phyloP scores from a whole-genome alignment of 176 grass and related monocot species.

The Miscanthus lutarioriparius region DNA sequence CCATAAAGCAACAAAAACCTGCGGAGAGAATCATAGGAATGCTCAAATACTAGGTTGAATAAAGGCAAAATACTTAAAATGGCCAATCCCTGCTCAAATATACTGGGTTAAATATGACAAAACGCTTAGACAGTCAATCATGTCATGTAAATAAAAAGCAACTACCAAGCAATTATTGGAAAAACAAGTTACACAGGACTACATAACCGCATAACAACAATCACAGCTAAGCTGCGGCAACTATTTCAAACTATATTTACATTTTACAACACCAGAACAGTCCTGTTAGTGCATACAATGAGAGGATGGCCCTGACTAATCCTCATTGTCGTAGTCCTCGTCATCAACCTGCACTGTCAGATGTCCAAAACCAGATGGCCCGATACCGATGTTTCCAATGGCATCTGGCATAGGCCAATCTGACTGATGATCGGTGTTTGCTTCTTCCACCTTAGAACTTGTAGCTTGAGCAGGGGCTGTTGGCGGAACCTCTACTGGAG shows the following conservation, averaged over 20 bases:
- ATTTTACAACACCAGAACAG: constrained; percentile 59
- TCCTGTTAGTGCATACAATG: constrained; percentile 43
- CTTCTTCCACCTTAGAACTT: constrained; percentile 42
- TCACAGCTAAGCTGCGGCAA: constrained; percentile 37
- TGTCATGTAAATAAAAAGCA: constrained; percentile 31
- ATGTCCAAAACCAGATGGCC: constrained; percentile 75
- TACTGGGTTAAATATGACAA: constrained; percentile 35
- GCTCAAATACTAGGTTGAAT: not conserved
- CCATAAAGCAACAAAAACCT: not conserved
- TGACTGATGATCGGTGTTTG: constrained; percentile 34
- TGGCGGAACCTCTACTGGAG: constrained; percentile 17
- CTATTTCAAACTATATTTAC: constrained; percentile 61
- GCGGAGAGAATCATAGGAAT: not conserved
- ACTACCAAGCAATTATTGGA: constrained; percentile 44
- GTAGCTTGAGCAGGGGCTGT: constrained; percentile 3
- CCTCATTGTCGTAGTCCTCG: constrained; percentile 97
- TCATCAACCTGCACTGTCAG: constrained; percentile 89
- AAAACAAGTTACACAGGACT: constrained; percentile 38
- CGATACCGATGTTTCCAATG: constrained; percentile 53
- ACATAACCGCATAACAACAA: constrained; percentile 27
- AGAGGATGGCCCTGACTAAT: constrained; percentile 57
- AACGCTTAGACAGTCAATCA: constrained; percentile 26
- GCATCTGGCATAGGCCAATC: constrained; percentile 73
- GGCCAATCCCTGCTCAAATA: not conserved
- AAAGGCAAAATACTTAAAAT: not conserved